These are phyloP conservation scores for Talaromyces amestolkiae DNA, from an alignment of 2,329 filamentous ascomycete genomes.

Conservation along the genomic window DNA sequence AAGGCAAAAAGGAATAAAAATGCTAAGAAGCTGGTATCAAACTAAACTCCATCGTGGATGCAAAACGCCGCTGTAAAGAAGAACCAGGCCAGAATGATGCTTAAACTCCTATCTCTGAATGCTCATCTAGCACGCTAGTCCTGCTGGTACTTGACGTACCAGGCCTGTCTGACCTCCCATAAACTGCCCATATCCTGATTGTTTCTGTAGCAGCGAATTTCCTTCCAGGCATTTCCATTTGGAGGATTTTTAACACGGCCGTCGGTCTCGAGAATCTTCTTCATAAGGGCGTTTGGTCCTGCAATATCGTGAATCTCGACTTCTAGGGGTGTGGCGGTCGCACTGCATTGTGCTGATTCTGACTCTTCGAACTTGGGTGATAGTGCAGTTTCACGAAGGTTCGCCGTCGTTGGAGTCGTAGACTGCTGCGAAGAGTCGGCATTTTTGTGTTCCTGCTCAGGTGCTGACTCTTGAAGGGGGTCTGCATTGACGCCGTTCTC, in stretches of 20 bases:
- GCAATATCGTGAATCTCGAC: constrained; percentile 32
- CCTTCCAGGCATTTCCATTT: constrained; percentile 44
- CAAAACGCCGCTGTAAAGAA: not conserved
- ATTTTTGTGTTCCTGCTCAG: not conserved
- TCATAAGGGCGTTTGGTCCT: constrained; percentile 30
- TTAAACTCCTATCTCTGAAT: not conserved
- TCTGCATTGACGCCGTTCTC: not conserved
- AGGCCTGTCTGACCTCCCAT: constrained; percentile 44
- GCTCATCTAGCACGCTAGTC: constrained; percentile 18
- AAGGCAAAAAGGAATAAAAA: not conserved
- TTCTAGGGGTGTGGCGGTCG: constrained; percentile 13
- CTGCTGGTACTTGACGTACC: constrained; percentile 31
- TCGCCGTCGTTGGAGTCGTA: not conserved
- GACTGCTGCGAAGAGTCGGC: not conserved
- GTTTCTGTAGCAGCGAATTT: constrained; percentile 42
- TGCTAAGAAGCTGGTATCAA: not conserved
- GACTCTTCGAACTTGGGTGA: not conserved
- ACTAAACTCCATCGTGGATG: not conserved
- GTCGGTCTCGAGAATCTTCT: constrained; percentile 41
- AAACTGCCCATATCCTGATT: constrained; percentile 49
- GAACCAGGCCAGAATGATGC: not conserved
- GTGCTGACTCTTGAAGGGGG: not conserved
- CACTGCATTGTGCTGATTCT: not conserved
- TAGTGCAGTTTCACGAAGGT: not conserved
- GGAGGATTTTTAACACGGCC: constrained; percentile 35